Evolutionary conservation across 1,284 basidiomycete species (phyloP).

Genomic region (Coniophora puteana): DNA sequence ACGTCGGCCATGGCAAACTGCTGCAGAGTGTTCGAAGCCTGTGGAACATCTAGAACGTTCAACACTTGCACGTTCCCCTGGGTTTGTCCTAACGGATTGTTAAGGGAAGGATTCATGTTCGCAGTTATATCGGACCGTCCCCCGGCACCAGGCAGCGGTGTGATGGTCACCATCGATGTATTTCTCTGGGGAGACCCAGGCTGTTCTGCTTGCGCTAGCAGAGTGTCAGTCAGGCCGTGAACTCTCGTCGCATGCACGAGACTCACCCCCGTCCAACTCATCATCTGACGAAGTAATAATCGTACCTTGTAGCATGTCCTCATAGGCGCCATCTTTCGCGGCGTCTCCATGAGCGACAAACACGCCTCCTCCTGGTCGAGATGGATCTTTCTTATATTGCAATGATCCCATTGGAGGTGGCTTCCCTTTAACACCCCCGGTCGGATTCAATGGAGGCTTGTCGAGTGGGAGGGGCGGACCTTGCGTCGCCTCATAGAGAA

Average conservation of each 20-base stretch:
- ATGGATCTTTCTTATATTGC: conserved; percentile 71
- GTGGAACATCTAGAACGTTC: conserved; percentile 64
- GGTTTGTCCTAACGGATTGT: conserved; percentile 32
- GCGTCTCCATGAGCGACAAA: conserved; percentile 65
- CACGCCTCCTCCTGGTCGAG: conserved; percentile 80
- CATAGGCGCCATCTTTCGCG: conserved; percentile 43
- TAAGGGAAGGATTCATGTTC: conserved; percentile 68
- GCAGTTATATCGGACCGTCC: conserved; percentile 28
- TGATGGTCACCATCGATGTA: conserved; percentile 49
- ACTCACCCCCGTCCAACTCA: conserved; percentile 51
- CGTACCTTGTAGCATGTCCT: conserved; percentile 60
- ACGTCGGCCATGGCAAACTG: conserved; percentile 67
- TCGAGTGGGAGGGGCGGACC: conserved; percentile 58
- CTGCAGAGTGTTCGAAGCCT: conserved; percentile 49
- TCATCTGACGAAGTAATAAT: conserved; percentile 52
- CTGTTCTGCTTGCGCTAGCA: conserved; percentile 15
- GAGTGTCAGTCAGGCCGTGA: conserved; percentile 24
- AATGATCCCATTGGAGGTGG: conserved; percentile 51
- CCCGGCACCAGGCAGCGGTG: conserved; percentile 35
- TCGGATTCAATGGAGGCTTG: conserved; percentile 62
- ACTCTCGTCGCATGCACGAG: conserved; percentile 30
- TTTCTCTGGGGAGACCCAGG: conserved; percentile 17
- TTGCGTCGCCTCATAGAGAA: conserved; percentile 90
- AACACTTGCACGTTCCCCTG: conserved; percentile 66
- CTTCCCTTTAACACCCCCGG: conserved; percentile 63